Evolutionary conservation across 2,329 filamentous ascomycete species (phyloP).

Genomic region (Huntiella abstrusa): DNA sequence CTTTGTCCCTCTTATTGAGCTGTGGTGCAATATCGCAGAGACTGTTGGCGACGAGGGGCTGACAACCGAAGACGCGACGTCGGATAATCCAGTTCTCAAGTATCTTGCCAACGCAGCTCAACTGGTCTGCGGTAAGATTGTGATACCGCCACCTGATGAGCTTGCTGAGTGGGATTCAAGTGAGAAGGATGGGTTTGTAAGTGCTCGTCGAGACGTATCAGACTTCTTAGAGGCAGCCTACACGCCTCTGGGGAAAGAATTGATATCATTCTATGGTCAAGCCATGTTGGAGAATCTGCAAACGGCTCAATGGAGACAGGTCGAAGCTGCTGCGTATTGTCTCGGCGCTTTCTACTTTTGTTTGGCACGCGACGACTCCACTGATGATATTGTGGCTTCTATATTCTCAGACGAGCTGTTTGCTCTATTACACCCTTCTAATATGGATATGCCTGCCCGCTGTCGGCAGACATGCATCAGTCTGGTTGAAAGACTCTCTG

Average conservation of each 20-base stretch:
- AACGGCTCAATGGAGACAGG: slow-evolving; percentile 31
- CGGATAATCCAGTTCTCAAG: slow-evolving; percentile 16
- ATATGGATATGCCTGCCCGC: slow-evolving; percentile 37
- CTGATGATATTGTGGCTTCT: slow-evolving; percentile 37
- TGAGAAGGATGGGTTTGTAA: slow-evolving; percentile 46
- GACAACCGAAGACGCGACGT: slow-evolving; percentile 27
- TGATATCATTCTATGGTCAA: slow-evolving; percentile 38
- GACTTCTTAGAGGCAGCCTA: slow-evolving; percentile 60
- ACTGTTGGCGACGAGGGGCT: slow-evolving; percentile 40
- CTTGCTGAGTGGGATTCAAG: slow-evolving; percentile 51
- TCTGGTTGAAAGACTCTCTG: slow-evolving; percentile 52
- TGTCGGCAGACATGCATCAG: slow-evolving; percentile 50
- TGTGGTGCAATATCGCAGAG: slow-evolving; percentile 64
- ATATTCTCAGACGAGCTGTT: slow-evolving; percentile 37
- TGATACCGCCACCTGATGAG: slow-evolving; percentile 40
- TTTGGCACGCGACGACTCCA: slow-evolving; percentile 34
- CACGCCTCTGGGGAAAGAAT: slow-evolving; percentile 34
- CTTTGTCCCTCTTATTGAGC: slow-evolving; percentile 56
- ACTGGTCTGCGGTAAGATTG: slow-evolving; percentile 49
- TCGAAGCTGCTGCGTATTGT: slow-evolving; percentile 44
- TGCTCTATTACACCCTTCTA: slow-evolving; percentile 10
- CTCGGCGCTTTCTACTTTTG: slow-evolving; percentile 50
- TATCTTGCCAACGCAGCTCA: slow-evolving; percentile 32
- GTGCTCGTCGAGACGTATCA: slow-evolving; percentile 60
- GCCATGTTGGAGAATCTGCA: slow-evolving; percentile 24